Percentiles rank a stretch among this genome's conserved stretches.
These are phyloP conservation scores for Dianthus caryophyllus DNA, from an alignment of 148 eudicot species.

Conservation along the genomic window DNA sequence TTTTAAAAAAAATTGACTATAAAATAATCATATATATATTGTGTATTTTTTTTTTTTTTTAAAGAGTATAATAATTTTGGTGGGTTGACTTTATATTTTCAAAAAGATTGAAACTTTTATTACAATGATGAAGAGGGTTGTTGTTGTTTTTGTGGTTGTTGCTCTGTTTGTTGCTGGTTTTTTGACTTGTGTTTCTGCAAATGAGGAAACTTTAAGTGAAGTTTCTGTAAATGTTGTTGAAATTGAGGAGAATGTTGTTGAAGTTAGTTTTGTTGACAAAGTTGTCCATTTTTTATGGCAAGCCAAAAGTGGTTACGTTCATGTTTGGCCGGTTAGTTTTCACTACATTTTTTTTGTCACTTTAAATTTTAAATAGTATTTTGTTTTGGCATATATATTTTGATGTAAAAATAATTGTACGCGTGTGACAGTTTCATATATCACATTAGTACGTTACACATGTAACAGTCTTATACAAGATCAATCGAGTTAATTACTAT, in stretches of 20 bases:
- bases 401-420: too few species aligned
- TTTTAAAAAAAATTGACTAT: too few species aligned
- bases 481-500: too few species aligned
- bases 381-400: too few species aligned
- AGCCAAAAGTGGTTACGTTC: slow-evolving; percentile 25
- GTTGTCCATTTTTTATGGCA: slow-evolving; percentile 32
- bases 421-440: too few species aligned
- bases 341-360: too few species aligned
- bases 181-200: slow-evolving; percentile 32
- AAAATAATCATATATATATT: neutral
- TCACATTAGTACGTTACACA: too few species aligned
- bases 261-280: slow-evolving; percentile 17
- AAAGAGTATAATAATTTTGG: neutral
- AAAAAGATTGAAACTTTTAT: neutral
- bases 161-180: slow-evolving; percentile 23
- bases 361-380: too few species aligned
- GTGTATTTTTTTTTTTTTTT: neutral
- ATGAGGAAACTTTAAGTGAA: slow-evolving; percentile 20
- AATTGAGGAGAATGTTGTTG: slow-evolving; percentile 23
- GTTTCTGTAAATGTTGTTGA: slow-evolving; percentile 18
- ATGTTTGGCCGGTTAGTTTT: slow-evolving; percentile 56
- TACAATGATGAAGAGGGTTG: slow-evolving; percentile 17
- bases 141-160: slow-evolving; percentile 14
- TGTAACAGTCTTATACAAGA: too few species aligned
- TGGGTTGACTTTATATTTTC: slow-evolving; percentile 1